Conservation (phyloP, 495 filamentous ascomycete genomes). For the Penicillium manginii region DNA sequence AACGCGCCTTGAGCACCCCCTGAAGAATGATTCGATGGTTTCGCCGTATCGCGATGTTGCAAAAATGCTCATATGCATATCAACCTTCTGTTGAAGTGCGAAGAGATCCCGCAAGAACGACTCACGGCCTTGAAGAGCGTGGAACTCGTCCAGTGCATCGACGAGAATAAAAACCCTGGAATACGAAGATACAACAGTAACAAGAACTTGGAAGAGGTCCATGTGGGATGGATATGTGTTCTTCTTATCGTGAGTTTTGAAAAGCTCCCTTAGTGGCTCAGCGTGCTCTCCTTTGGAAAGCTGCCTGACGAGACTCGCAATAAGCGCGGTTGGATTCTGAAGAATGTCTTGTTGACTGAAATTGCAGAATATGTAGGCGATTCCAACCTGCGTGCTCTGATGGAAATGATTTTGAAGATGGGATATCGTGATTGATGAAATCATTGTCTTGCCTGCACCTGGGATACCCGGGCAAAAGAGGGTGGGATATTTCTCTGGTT, state of each 20-base stretch:
- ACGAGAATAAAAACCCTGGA: slow-evolving; percentile 36
- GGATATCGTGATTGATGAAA: background rate
- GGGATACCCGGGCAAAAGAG: background rate
- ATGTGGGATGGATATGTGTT: too few species aligned
- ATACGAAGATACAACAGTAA: too few species aligned
- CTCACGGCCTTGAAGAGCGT: background rate
- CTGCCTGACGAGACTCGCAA: background rate
- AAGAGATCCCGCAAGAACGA: background rate
- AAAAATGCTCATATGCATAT: background rate
- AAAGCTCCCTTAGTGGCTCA: background rate
- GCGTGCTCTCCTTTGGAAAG: background rate
- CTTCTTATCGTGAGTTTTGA: background rate
- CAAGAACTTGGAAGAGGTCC: slow-evolving; percentile 2
- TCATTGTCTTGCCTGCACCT: background rate
- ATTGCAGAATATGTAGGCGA: background rate
- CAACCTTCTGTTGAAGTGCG: background rate
- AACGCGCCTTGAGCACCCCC: background rate
- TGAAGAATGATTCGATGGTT: background rate
- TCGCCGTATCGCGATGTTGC: background rate
- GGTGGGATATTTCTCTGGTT: background rate
- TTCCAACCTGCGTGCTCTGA: background rate
- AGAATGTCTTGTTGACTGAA: background rate
- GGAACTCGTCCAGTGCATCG: slow-evolving; percentile 57
- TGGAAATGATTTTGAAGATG: background rate
- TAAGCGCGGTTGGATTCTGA: background rate